Conservation (phyloP, 1,139 yeast species). For the Suhomyces guaymorum region DNA sequence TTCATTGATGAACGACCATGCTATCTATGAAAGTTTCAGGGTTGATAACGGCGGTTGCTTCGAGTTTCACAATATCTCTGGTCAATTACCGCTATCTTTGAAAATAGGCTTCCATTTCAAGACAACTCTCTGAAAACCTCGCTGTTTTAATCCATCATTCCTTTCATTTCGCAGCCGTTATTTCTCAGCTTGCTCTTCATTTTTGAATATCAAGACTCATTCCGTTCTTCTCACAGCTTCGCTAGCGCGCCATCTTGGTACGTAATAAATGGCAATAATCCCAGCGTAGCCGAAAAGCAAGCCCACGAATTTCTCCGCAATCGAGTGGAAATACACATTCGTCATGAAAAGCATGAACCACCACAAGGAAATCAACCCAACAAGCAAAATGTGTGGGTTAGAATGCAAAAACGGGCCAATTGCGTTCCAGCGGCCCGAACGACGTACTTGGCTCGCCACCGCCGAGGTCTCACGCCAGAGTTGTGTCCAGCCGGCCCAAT, state of each 20-base stretch:
- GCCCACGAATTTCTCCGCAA: slow-evolving; percentile 71
- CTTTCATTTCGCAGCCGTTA: no score
- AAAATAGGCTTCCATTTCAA: no score
- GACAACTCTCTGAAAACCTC: no score
- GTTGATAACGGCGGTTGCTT: no score
- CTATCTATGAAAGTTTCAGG: no score
- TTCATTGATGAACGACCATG: no score
- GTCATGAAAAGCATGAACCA: slow-evolving; percentile 89
- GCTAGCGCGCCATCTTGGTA: slow-evolving; percentile 24
- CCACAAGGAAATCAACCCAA: slow-evolving; percentile 60
- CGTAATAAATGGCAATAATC: slow-evolving; percentile 37
- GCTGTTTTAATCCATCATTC: no score
- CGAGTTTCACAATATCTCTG: no score
- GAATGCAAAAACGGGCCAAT: slow-evolving; percentile 19
- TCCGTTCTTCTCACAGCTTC: background rate
- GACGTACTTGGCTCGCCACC: slow-evolving; percentile 1
- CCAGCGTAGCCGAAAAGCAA: slow-evolving; percentile 59
- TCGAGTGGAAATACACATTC: slow-evolving; percentile 78
- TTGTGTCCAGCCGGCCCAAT: slow-evolving; percentile 28
- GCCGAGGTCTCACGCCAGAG: slow-evolving; percentile 4
- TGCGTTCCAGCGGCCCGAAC: background rate
- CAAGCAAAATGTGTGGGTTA: slow-evolving; percentile 47
- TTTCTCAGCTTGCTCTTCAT: no score
- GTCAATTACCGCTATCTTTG: no score
- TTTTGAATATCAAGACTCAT: no score